Evolutionary conservation across 2,329 filamentous ascomycete species (phyloP).

Genomic region (Aspergillus pseudoterreus): DNA sequence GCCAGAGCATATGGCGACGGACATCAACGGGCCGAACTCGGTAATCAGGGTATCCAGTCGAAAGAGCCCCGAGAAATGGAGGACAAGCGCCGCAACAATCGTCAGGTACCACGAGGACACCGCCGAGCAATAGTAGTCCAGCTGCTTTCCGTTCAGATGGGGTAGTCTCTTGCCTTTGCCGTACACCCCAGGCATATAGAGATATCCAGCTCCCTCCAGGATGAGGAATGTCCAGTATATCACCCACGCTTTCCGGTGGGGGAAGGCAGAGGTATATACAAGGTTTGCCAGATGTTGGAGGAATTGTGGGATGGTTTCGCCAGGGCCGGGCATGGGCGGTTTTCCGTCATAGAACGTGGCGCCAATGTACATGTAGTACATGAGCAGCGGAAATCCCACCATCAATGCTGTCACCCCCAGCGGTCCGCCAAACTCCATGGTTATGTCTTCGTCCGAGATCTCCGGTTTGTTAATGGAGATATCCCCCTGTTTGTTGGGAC

Average conservation of each 20-base stretch:
- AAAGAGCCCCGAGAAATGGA: constrained; percentile 82
- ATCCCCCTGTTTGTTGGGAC: background rate
- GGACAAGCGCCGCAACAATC: constrained; percentile 60
- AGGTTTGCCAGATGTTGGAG: constrained; percentile 64
- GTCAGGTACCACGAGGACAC: constrained; percentile 82
- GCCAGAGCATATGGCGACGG: constrained; percentile 85
- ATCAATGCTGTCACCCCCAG: constrained; percentile 75
- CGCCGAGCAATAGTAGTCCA: constrained; percentile 91
- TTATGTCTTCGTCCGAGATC: background rate
- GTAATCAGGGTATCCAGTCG: constrained; percentile 85
- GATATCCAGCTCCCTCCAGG: constrained; percentile 77
- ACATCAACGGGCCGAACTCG: constrained; percentile 89
- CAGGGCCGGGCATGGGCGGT: constrained; percentile 63
- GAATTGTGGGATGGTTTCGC: constrained; percentile 67
- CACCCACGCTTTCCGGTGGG: constrained; percentile 73
- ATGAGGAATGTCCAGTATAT: constrained; percentile 95
- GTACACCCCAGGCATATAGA: constrained; percentile 80
- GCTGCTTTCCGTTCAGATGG: constrained; percentile 74
- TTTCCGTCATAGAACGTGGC: constrained; percentile 85
- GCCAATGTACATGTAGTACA: constrained; percentile 99
- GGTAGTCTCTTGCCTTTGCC: constrained; percentile 82
- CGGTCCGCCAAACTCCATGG: constrained; percentile 79
- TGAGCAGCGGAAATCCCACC: constrained; percentile 81
- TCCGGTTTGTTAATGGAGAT: background rate
- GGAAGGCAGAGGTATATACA: constrained; percentile 78